These are phyloP conservation scores for Porcisia deanei DNA, from an alignment of 208 protist genomes.

Conservation along the genomic window DNA sequence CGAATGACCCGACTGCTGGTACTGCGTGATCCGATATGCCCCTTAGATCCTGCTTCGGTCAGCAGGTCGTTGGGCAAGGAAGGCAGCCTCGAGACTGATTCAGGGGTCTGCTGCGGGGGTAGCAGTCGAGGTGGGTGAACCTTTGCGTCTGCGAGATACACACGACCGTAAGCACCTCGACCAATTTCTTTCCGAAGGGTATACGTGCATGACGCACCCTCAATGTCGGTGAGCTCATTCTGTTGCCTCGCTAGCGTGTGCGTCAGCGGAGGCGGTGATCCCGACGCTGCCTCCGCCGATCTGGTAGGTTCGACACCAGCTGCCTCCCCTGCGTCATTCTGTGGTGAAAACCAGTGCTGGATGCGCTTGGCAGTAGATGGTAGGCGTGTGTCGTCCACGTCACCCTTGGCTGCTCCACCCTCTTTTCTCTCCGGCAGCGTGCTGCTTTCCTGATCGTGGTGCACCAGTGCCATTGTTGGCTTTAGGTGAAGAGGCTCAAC, in stretches of 20 bases:
- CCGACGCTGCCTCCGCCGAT: not conserved
- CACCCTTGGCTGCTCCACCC: not conserved
- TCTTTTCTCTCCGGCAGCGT: not conserved
- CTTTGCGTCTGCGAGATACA: conserved; percentile 84
- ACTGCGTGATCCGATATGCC: not conserved
- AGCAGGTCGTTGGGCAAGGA: not conserved
- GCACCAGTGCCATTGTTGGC: not conserved
- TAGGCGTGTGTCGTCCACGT: not conserved
- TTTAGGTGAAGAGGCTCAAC: not conserved
- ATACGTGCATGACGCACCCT: conserved; percentile 34
- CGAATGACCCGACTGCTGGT: conserved; percentile 6
- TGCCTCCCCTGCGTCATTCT: not conserved
- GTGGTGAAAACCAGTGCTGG: not conserved
- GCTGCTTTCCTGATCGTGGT: not conserved
- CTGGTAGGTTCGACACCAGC: not conserved
- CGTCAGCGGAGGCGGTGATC: not conserved
- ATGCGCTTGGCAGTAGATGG: not conserved
- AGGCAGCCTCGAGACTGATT: not conserved
- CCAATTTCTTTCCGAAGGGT: conserved; percentile 93
- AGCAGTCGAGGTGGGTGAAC: not conserved
- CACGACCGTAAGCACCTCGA: conserved; percentile 96
- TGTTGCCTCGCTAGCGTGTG: not conserved
- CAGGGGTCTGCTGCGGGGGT: not conserved
- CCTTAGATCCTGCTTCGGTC: not conserved
- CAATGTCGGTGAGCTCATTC: not conserved